phyloP scores from a whole-genome alignment of 2,329 filamentous ascomycete species.

The Capronia epimyces region DNA sequence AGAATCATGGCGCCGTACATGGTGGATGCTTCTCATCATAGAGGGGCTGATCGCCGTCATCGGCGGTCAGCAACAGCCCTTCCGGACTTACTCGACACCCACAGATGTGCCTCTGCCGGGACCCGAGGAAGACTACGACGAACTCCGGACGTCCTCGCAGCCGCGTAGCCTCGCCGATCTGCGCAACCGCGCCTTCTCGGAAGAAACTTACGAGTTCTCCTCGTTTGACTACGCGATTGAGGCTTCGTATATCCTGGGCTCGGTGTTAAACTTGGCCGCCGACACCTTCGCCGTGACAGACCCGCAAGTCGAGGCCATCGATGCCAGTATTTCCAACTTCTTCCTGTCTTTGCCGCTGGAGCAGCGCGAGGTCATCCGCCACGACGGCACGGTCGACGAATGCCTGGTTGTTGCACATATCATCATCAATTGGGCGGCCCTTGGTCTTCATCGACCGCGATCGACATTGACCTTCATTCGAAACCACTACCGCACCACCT shows the following conservation, averaged over 20 bases:
- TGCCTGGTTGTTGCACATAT: slow-evolving; percentile 39
- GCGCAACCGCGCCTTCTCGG: slow-evolving; percentile 66
- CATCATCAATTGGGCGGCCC: slow-evolving; percentile 48
- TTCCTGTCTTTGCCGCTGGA: slow-evolving; percentile 67
- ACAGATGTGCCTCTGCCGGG: slow-evolving; percentile 71
- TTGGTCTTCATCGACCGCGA: slow-evolving; percentile 73
- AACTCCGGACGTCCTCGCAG: slow-evolving; percentile 51
- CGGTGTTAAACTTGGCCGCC: slow-evolving; percentile 54
- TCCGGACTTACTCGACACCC: slow-evolving; percentile 60
- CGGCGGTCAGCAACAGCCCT: slow-evolving; percentile 27
- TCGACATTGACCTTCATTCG: slow-evolving; percentile 61
- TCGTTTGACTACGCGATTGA: slow-evolving; percentile 83
- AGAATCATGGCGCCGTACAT: slow-evolving; percentile 81
- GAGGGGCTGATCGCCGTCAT: slow-evolving; percentile 81
- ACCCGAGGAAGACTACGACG: slow-evolving; percentile 63
- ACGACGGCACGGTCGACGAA: slow-evolving; percentile 70
- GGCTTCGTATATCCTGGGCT: slow-evolving; percentile 69
- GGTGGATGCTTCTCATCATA: slow-evolving; percentile 81
- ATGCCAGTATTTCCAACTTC: slow-evolving; percentile 64
- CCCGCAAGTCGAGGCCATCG: slow-evolving; percentile 53
- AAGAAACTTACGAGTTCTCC: slow-evolving; percentile 66
- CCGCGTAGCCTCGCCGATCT: slow-evolving; percentile 53
- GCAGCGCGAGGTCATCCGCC: slow-evolving; percentile 65
- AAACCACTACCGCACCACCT: slow-evolving; percentile 60
- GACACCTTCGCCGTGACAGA: slow-evolving; percentile 33